Conservation (phyloP, 371 early-diverging fungal genomes). For the Smittium mucronatum region DNA sequence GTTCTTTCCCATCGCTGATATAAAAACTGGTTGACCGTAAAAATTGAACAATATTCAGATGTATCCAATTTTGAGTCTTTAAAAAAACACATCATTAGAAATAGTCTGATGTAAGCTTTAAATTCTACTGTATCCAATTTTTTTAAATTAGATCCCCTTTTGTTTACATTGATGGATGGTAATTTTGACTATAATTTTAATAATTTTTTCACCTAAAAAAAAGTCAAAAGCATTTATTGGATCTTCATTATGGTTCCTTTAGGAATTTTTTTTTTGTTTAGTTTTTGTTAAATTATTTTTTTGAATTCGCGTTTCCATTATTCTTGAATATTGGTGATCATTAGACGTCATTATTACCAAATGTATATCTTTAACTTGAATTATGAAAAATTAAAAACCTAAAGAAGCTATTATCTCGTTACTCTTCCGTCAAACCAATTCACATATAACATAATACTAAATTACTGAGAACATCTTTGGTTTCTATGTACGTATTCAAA, state of each 20-base stretch:
- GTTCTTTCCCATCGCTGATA: not conserved
- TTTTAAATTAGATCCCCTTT: not conserved
- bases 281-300: not conserved
- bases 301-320: not conserved
- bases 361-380: too few relatives aligned
- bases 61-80: not conserved
- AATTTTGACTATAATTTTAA: not conserved
- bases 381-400: too few relatives aligned
- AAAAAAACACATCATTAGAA: not conserved
- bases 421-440: too few relatives aligned
- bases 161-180: not conserved
- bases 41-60: not conserved
- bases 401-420: too few relatives aligned
- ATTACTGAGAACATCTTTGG: too few relatives aligned
- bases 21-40: not conserved
- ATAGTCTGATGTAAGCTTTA: not conserved
- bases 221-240: not conserved
- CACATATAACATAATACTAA: too few relatives aligned
- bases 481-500: too few relatives aligned
- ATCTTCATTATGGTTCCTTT: not conserved
- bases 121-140: not conserved
- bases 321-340: too few relatives aligned
- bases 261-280: not conserved
- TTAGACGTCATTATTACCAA: too few relatives aligned
- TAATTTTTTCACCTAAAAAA: not conserved